Evolutionary conservation across 192 early-diverging fungal species (phyloP), one percentile per base, ranked within the genome.

Genomic region (Podila verticillata): DNA sequence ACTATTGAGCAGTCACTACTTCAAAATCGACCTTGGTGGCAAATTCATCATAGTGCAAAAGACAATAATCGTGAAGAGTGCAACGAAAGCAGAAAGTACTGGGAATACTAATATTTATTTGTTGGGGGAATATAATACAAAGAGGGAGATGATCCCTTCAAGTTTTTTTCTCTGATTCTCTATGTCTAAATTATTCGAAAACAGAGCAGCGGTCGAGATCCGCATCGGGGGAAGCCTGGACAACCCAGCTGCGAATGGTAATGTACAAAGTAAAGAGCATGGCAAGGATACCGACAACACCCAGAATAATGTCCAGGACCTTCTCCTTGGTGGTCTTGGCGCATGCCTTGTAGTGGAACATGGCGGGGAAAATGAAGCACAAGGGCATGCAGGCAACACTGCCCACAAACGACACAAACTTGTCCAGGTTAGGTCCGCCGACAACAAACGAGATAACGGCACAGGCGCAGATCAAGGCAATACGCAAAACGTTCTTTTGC

Each of bases 361-460:
- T 80, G 51, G 92, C 85, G 13, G 96, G 96, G 84, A 95, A 97
- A 60, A 96, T 90, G 61, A 96, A 96, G 66, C 89, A 90, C 61
- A 93, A 77, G 29, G 92, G 92, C 47, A 88, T 84, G 60, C 88
- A 93, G 1, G 93, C 91, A 54, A 94, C 87, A 63, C 90, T 91
- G 3, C 96, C 95, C 36, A 97, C 90, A 29, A 97, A 87, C 19
- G 92, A 90, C 30, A 97, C 95, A 82, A 95, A 93, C 74, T 95
- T 93, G 79, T 97, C 95, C n/a, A 97, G 84, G 72, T 94, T 89
- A 36, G 83, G 74, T 59, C 89, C 66, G 17, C 73, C 73, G 12
- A 94, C 94, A 19, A 84, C 85, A 65, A 91, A 91, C 28, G 94
- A 91, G 36, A 95, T 82, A 17, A 84, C 59, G 9, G 90, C 93